Conservation (phyloP, 148 eudicot genomes). For the Arbutus unedo region DNA sequence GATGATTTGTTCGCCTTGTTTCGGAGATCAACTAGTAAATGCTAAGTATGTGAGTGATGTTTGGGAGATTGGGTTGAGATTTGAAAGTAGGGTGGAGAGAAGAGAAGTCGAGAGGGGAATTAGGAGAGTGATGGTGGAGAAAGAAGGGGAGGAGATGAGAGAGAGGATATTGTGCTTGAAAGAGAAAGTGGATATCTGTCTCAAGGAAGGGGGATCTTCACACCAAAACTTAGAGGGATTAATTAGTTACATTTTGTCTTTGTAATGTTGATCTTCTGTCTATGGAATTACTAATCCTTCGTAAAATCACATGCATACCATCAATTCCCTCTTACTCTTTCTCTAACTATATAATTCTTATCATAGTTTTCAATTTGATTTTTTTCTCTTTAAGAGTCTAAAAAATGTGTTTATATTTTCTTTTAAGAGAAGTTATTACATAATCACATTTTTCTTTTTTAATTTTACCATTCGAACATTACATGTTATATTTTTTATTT, state of each 20-base stretch:
- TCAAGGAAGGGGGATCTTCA: constrained; percentile 35
- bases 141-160: constrained; percentile 35
- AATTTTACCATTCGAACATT: no score
- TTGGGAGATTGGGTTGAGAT: constrained; percentile 38
- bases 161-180: constrained; percentile 25
- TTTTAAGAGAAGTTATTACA: no score
- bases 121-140: constrained; percentile 32
- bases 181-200: constrained; percentile 25
- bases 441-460: no score
- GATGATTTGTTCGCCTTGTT: constrained; percentile 47
- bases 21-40: constrained; percentile 39
- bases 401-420: no score
- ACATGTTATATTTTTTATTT: no score
- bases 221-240: constrained; percentile 18
- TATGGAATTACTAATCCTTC: no score
- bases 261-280: no score
- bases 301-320: no score
- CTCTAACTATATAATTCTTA: no score
- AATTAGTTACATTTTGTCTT: constrained; percentile 5
- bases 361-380: no score
- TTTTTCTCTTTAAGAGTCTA: no score
- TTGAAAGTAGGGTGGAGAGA: constrained; percentile 26
- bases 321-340: no score
- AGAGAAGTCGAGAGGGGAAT: constrained; percentile 29
- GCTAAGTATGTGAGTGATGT: constrained; percentile 39